Conservation (phyloP, 2,329 filamentous ascomycete species). For the Emmonsiellopsis sp. region DNA sequence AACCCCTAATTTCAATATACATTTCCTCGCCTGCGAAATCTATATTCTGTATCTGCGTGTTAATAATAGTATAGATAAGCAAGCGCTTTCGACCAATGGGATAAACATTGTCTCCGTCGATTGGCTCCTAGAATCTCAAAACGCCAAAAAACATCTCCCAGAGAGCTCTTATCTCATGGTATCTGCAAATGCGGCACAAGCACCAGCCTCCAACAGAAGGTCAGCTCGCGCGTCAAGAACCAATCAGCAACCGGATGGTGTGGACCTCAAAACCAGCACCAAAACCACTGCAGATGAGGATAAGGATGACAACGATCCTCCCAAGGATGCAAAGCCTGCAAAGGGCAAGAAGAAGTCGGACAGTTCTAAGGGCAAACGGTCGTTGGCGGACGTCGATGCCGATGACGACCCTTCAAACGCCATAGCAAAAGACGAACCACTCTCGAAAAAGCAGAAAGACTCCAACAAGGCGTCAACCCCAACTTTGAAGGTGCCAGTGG, state of each 20-base stretch:
- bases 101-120: slow-evolving; percentile 49
- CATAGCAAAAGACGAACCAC: slow-evolving; percentile 15
- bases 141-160: slow-evolving; percentile 30
- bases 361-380: slow-evolving; percentile 19
- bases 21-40: not conserved
- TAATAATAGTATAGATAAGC: slow-evolving; percentile 22
- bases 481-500: slow-evolving; percentile 36
- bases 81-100: slow-evolving; percentile 36
- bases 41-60: not conserved
- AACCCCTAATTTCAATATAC: slow-evolving; percentile 2
- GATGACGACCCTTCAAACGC: slow-evolving; percentile 15
- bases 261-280: not conserved
- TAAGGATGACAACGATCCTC: slow-evolving; percentile 7
- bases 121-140: slow-evolving; percentile 54
- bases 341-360: slow-evolving; percentile 17
- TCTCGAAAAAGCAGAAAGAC: slow-evolving; percentile 33
- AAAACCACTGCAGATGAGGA: not conserved
- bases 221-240: not conserved
- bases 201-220: not conserved
- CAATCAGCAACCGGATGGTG: not conserved
- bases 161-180: slow-evolving; percentile 30
- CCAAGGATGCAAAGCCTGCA: slow-evolving; percentile 21
- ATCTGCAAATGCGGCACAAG: slow-evolving; percentile 4
- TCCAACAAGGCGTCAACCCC: slow-evolving; percentile 19
- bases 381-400: slow-evolving; percentile 9